phyloP scores from a whole-genome alignment of 805 yeast species.

The Isabelozyma rhagii region DNA sequence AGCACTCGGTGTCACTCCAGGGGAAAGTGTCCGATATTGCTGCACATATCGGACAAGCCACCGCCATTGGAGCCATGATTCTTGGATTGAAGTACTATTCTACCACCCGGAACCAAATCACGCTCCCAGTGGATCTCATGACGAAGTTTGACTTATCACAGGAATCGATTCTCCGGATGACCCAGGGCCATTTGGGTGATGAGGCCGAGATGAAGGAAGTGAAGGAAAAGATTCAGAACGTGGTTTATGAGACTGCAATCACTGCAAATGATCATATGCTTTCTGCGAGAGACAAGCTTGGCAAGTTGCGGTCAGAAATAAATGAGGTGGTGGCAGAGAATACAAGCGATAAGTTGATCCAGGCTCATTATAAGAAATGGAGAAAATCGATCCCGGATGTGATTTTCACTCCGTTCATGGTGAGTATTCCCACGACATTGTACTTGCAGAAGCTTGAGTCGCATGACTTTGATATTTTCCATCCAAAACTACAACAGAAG shows the following conservation, averaged over 20 bases:
- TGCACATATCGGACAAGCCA: slow-evolving; percentile 83
- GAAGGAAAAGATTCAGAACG: slow-evolving; percentile 46
- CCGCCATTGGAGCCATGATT: slow-evolving; percentile 63
- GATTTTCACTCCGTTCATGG: slow-evolving; percentile 64
- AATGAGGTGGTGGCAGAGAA: slow-evolving; percentile 19
- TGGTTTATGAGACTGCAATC: slow-evolving; percentile 67
- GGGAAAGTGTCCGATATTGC: slow-evolving; percentile 52
- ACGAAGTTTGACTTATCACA: slow-evolving; percentile 55
- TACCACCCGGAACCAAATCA: slow-evolving; percentile 43
- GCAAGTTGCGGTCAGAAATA: slow-evolving; percentile 36
- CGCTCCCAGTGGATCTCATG: slow-evolving; percentile 63
- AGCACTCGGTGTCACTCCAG: slow-evolving; percentile 43
- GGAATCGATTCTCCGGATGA: slow-evolving; percentile 53
- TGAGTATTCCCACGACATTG: slow-evolving; percentile 60
- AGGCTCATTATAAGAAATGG: slow-evolving; percentile 33
- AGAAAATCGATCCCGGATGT: slow-evolving; percentile 56
- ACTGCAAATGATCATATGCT: slow-evolving; percentile 78
- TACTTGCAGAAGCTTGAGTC: slow-evolving; percentile 61
- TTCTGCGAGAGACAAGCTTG: slow-evolving; percentile 59
- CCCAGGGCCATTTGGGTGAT: slow-evolving; percentile 39
- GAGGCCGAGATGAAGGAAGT: slow-evolving; percentile 20
- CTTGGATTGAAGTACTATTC: slow-evolving; percentile 61
- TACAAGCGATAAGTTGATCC: slow-evolving; percentile 22
- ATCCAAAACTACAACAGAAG: slow-evolving; percentile 39
- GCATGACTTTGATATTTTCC: slow-evolving; percentile 59